phyloP scores from a whole-genome alignment of 768 basidiomycete genomes.

The Auriscalpium vulgare region DNA sequence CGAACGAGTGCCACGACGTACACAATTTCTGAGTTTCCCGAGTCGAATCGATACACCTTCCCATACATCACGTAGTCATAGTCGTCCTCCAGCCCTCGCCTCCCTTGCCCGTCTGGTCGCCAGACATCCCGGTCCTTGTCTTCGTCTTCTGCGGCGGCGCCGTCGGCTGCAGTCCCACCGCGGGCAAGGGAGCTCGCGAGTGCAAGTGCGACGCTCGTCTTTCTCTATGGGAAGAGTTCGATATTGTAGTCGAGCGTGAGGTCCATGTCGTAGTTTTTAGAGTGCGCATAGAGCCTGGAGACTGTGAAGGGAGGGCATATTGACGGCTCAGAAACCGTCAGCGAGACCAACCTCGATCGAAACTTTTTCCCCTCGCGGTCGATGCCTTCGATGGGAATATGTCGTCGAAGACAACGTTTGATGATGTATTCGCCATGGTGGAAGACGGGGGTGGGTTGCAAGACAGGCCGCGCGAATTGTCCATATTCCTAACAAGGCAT shows the following conservation, averaged over 20 bases:
- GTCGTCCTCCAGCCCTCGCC: slow-evolving; percentile 81
- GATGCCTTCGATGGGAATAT: slow-evolving; percentile 78
- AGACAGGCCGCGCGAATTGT: no score
- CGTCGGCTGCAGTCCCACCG: slow-evolving; percentile 38
- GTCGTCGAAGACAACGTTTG: slow-evolving; percentile 87
- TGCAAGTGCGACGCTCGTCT: slow-evolving; percentile 69
- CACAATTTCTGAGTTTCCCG: slow-evolving; percentile 78
- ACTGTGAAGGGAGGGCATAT: slow-evolving; percentile 40
- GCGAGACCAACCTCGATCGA: slow-evolving; percentile 76
- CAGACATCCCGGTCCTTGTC: slow-evolving; percentile 76
- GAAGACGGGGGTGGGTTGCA: no score
- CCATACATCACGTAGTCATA: slow-evolving; percentile 99
- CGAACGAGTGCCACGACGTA: slow-evolving; percentile 32
- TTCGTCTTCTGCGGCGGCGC: slow-evolving; percentile 43
- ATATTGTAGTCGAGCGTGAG: slow-evolving; percentile 91
- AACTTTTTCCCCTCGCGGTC: slow-evolving; percentile 95
- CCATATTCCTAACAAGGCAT: no score
- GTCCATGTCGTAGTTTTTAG: slow-evolving; percentile 88
- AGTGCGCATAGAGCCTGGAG: slow-evolving; percentile 82
- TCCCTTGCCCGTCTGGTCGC: slow-evolving; percentile 80
- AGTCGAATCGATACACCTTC: slow-evolving; percentile 98
- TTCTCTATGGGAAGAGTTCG: slow-evolving; percentile 74
- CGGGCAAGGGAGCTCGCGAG: slow-evolving; percentile 75
- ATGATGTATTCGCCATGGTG: slow-evolving; percentile 27
- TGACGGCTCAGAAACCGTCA: not conserved